Evolutionary conservation across 2,329 filamentous ascomycete species (phyloP).

Genomic region (Zasmidium citrigriseum): DNA sequence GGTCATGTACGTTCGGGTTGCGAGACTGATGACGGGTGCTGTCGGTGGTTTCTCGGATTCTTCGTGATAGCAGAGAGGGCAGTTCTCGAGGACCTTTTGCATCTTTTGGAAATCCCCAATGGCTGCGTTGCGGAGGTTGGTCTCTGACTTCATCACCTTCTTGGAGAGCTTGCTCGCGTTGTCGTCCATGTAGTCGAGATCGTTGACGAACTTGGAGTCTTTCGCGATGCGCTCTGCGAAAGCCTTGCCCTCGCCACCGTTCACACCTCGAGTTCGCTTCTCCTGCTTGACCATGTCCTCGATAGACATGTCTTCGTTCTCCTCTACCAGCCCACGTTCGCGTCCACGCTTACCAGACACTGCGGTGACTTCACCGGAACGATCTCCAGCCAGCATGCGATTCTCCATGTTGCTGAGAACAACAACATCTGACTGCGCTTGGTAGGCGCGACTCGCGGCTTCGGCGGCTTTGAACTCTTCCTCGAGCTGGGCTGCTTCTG

Average conservation of each 20-base stretch:
- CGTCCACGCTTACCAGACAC: conserved; percentile 78
- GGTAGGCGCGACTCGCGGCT: conserved; percentile 57
- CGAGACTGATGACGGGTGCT: conserved; percentile 84
- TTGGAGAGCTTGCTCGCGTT: conserved; percentile 88
- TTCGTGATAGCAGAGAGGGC: conserved; percentile 90
- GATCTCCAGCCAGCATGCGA: conserved; percentile 78
- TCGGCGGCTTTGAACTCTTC: conserved; percentile 78
- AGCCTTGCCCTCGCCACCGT: conserved; percentile 69
- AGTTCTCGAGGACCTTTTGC: conserved; percentile 80
- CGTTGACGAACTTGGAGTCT: conserved; percentile 85
- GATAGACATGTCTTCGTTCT: conserved; percentile 93
- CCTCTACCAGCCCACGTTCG: conserved; percentile 80
- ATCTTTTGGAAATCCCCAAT: conserved; percentile 88
- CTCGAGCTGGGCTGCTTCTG: conserved; percentile 76
- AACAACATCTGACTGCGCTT: conserved; percentile 66
- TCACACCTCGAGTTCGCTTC: conserved; percentile 74
- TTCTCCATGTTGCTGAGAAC: conserved; percentile 87
- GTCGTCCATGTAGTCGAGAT: conserved; percentile 96
- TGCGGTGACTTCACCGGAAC: conserved; percentile 72
- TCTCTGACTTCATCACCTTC: conserved; percentile 82
- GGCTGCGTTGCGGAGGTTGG: conserved; percentile 83
- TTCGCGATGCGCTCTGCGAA: conserved; percentile 93
- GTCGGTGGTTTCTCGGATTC: conserved; percentile 70
- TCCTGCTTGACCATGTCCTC: conserved; percentile 98
- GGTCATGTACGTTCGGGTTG: conserved; percentile 82